Evolutionary conservation across 495 filamentous ascomycete species (phyloP).

Genomic region (Mytilinidion resinicola): DNA sequence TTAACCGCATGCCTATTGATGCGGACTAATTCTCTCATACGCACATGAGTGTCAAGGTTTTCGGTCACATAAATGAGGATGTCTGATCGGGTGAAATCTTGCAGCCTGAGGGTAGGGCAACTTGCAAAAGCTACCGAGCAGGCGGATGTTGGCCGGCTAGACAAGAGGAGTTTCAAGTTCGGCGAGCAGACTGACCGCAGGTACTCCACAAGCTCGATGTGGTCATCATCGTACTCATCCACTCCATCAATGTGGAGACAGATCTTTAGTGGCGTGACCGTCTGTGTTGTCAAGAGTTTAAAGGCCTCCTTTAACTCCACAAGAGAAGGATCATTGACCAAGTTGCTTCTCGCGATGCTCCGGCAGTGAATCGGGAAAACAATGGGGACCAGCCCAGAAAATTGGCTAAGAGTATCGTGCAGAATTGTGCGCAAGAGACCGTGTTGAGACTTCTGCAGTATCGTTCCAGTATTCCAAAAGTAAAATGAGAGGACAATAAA

Average conservation of each 20-base stretch:
- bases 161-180: neutral
- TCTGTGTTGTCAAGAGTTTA: neutral
- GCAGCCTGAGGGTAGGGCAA: neutral
- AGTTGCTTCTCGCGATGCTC: neutral
- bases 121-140: neutral
- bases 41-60: no score
- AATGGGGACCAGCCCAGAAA: no score
- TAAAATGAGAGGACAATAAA: constrained; percentile 7
- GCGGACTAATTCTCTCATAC: no score
- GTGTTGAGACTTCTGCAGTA: constrained; percentile 1
- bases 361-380: no score
- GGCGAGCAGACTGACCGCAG: neutral
- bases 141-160: neutral
- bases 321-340: neutral
- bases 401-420: no score
- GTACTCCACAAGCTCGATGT: neutral
- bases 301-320: constrained; percentile 1
- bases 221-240: constrained; percentile 3
- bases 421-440: no score
- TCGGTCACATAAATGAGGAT: no score
- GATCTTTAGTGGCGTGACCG: neutral
- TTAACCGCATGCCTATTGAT: no score
- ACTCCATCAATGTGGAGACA: neutral
- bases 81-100: no score
- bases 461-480: constrained; percentile 4